Base-by-base conservation (phyloP, 345 rosid species). In the Rhizophora mangle region DNA sequence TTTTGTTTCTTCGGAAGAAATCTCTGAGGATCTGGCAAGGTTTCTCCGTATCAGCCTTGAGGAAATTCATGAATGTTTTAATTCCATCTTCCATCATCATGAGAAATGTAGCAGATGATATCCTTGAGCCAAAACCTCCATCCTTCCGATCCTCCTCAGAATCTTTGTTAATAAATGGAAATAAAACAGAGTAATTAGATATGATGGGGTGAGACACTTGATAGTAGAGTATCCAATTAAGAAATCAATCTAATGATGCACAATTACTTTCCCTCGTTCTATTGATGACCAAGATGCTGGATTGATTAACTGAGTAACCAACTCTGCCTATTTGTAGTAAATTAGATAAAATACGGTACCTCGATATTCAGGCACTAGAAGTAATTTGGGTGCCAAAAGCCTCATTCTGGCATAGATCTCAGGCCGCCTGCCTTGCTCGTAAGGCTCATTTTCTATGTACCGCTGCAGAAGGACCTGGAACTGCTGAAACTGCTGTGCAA, bases 41-140 rank as follows among this genome's bases (percentile, higher is more conserved):
- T 71, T 80, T 90, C 75, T 85, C 88, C 79, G 82, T 90, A 57
- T 96, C 99, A 16, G 91, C 97, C 82, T 81, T 89, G 74, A 96
- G 97, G 74, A 96, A 96, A 72, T 80, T 82, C 98, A 96, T 87
- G 90, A 96, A 92, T 27, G 96, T 92, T 70, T 82, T 82, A 70
- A 96, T 92, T 32, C 98, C 87, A 10, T 96, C 99, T 70, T 92
- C 98, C 94, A 92, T 92, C 77, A 92, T 87, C 93, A 78, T 85
- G 19, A 85, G 84, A 76, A 92, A 96, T 31, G 97, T 76, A 46
- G 84, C 86, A 39, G 97, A 87, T 11, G 97, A 79, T 75, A 92
- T 90, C 78, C 89, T 90, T 36, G 97, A 78, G 51, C 76, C 79
- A 56, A 85, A 88, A 16, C 81, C 85, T 6, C 88, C 93, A 6